phyloP scores from a whole-genome alignment of 73 alveolate species.

The Blepharisma stoltei region DNA sequence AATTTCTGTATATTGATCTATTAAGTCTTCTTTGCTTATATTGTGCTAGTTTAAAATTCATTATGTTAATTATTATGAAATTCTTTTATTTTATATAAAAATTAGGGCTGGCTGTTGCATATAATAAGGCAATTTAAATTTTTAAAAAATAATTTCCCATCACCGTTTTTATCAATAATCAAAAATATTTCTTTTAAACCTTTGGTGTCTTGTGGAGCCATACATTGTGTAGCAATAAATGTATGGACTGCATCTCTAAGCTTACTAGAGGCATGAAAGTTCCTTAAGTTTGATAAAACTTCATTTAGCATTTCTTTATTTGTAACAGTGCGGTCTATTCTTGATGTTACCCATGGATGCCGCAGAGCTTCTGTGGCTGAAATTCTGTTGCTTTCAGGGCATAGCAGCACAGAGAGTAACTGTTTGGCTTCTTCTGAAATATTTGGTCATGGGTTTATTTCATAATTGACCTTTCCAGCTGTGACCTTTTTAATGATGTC shows the following conservation, averaged over 20 bases:
- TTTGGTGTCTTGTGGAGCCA: slow-evolving; percentile 39
- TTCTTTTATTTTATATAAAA: no score
- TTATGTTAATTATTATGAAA: no score
- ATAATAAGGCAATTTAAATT: no score
- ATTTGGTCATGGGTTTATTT: slow-evolving; percentile 28
- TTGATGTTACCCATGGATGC: slow-evolving; percentile 15
- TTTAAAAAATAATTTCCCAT: slow-evolving; percentile 68
- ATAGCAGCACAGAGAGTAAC: slow-evolving; percentile 53
- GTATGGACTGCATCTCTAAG: slow-evolving; percentile 51
- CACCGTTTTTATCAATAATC: slow-evolving; percentile 53
- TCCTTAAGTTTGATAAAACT: slow-evolving; percentile 34
- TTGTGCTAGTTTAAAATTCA: no score
- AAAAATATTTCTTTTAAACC: slow-evolving; percentile 41
- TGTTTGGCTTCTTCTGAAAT: slow-evolving; percentile 60
- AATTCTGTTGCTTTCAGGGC: slow-evolving; percentile 32
- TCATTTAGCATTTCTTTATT: neutral
- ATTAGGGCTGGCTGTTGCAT: no score
- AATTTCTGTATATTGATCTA: slow-evolving; percentile 30
- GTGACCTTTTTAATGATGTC: slow-evolving; percentile 37
- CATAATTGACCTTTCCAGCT: slow-evolving; percentile 34
- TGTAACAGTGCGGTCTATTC: neutral
- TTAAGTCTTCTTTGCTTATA: slow-evolving; percentile 52
- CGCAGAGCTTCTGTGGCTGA: slow-evolving; percentile 11
- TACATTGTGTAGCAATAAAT: slow-evolving; percentile 40
- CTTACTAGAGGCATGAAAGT: slow-evolving; percentile 36